A percentile compares a stretch with the other conserved stretches of the same genome.
These are phyloP conservation scores for Fusarium torulosum DNA, from an alignment of 2,329 filamentous ascomycete genomes.

Conservation along the genomic window DNA sequence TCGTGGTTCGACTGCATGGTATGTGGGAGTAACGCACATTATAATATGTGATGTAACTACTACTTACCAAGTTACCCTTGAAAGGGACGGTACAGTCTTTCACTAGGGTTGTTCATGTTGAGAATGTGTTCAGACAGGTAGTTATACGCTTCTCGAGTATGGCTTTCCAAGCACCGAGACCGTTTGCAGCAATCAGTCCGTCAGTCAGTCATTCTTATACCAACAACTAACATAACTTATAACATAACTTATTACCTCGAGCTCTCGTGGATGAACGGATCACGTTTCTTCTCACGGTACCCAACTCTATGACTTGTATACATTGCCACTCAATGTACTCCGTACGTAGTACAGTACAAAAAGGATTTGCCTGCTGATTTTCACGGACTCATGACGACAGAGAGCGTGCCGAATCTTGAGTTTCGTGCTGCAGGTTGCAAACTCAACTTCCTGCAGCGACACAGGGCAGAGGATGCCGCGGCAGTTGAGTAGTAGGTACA, in stretches of 20 bases:
- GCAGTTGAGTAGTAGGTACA: neutral
- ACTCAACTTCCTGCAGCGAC: too few relatives aligned
- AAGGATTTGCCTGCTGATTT: slow-evolving; percentile 11
- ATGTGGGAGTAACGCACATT: neutral
- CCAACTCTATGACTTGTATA: neutral
- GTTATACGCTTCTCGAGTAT: neutral
- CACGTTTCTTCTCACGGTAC: neutral
- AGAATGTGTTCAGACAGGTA: too few relatives aligned
- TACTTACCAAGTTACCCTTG: too few relatives aligned
- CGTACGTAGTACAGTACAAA: neutral
- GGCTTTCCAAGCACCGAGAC: too few relatives aligned
- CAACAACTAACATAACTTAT: too few relatives aligned
- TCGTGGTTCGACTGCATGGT: neutral
- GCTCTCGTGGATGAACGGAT: neutral
- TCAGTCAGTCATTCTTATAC: neutral
- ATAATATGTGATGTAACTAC: neutral
- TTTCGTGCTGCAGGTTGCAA: slow-evolving; percentile 8
- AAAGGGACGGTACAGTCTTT: too few relatives aligned
- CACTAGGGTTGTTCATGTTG: too few relatives aligned
- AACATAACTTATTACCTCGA: too few relatives aligned
- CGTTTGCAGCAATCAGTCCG: too few relatives aligned
- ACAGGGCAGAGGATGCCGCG: neutral
- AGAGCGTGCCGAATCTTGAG: slow-evolving; percentile 25
- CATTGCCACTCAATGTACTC: neutral
- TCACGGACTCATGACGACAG: slow-evolving; percentile 30